Base-by-base conservation (phyloP, 305 asterid genomes). In the Andrographis paniculata region DNA sequence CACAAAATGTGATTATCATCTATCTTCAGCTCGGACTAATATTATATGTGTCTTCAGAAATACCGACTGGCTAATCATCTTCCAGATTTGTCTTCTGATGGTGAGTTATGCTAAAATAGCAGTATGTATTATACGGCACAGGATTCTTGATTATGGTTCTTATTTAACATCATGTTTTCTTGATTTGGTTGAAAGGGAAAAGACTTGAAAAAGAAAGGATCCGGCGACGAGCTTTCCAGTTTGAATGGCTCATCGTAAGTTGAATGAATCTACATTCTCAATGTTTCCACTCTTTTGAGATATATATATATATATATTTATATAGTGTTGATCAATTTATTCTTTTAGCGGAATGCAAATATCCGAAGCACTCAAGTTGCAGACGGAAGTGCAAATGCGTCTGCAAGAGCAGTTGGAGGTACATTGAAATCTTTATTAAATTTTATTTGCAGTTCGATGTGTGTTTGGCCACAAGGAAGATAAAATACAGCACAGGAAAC, bases 181-280 rank as follows among this genome's bases (percentile, higher is more conserved):
- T 48, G 43, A 59, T 58, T 58, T 67, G 24, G 28, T 51, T 59
- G 24, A 20, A 49, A 33, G 96, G 96, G 54, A 73, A 66, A 70
- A 68, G 73, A 17, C 62, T 65, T 50, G 98, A 86, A 65, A 85
- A 76, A 71, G 81, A 77, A 55, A n/a, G 98, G 86, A 45, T 64
- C 92, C 5, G 79, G 72, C 19, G 95, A 76, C 53, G 53, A 72
- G 75, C 77, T 74, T 58, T 70, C 95, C 40, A 60, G 76, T 59
- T 62, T 83, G 69, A 84, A 82, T 75, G 83, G 88, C 54, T 79
- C 94, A 57, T 70, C 96, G 96, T 89, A 71, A 89, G 98, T 82
- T 54, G 44, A 37, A 61, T 58, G n/a, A n/a, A n/a, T n/a, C 33
- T 38, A 58, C 67, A 65, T 61, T 46, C 7, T 55, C 24, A 59